A percentile compares a stretch with the other conserved stretches of the same genome.
phyloP scores from a whole-genome alignment of 2,329 filamentous ascomycete species.

The Alternaria triticimaculans region DNA sequence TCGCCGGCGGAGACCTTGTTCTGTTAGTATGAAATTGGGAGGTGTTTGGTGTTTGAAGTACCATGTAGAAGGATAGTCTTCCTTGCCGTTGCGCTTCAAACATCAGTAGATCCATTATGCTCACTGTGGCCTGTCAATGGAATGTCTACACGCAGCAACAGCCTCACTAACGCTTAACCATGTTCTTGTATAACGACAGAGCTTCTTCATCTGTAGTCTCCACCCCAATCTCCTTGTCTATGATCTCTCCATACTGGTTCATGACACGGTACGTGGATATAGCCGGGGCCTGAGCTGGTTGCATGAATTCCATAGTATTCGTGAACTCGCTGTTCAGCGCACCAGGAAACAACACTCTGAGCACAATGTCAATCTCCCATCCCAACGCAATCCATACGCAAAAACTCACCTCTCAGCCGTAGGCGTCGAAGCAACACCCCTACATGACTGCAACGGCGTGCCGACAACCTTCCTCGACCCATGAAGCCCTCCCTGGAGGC shows the following conservation, averaged over 20 bases:
- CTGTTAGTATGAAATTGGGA: neutral
- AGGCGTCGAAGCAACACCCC: conserved; percentile 63
- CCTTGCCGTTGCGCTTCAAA: conserved; percentile 96
- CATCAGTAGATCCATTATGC: conserved; percentile 97
- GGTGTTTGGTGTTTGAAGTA: conserved; percentile 45
- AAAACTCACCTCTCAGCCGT: conserved; percentile 65
- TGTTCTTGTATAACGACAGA: conserved; percentile 67
- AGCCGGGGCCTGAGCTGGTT: conserved; percentile 70
- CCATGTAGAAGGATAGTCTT: conserved; percentile 97
- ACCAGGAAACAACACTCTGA: conserved; percentile 79
- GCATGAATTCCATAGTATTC: conserved; percentile 76
- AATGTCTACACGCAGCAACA: neutral
- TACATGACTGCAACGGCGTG: conserved; percentile 54
- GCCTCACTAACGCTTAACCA: conserved; percentile 60
- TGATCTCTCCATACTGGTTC: conserved; percentile 83
- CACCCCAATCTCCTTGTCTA: conserved; percentile 73
- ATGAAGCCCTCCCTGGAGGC: conserved; percentile 21
- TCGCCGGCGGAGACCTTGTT: conserved; percentile 77
- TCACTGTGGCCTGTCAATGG: conserved; percentile 53
- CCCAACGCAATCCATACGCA: neutral
- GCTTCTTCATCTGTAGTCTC: conserved; percentile 70
- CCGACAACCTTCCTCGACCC: conserved; percentile 18
- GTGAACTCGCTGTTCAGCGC: conserved; percentile 95
- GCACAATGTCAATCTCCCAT: neutral
- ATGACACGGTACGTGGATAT: conserved; percentile 92